Percentiles rank a stretch among this genome's conserved stretches.
Conservation (phyloP, 495 filamentous ascomycete genomes). For the Trichoderma erinaceum region DNA sequence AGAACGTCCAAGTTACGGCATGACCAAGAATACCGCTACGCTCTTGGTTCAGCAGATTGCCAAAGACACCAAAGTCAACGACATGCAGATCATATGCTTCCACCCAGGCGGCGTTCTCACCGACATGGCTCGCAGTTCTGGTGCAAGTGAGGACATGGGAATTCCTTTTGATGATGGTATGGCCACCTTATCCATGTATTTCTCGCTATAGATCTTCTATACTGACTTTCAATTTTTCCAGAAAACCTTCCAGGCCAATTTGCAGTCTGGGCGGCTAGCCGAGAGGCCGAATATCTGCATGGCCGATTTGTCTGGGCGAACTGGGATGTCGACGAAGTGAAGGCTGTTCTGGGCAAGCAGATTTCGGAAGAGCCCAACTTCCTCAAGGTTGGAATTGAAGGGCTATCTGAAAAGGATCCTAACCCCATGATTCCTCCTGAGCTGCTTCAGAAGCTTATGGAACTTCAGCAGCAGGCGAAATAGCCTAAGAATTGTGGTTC, state of each 20-base stretch:
- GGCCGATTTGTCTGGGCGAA: constrained; percentile 34
- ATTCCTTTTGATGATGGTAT: constrained; percentile 22
- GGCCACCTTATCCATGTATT: constrained; percentile 1
- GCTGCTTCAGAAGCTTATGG: not conserved
- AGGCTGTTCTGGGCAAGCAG: constrained; percentile 29
- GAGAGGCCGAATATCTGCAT: constrained; percentile 31
- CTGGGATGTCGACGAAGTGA: constrained; percentile 42
- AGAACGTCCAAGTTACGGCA: constrained; percentile 12
- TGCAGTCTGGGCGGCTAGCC: constrained; percentile 29
- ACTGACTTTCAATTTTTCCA: constrained; percentile 11
- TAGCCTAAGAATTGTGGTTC: not conserved
- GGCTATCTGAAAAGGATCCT: constrained; percentile 16
- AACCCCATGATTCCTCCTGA: constrained; percentile 1
- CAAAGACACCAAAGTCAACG: not conserved
- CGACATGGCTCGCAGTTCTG: constrained; percentile 16
- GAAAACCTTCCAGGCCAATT: constrained; percentile 30
- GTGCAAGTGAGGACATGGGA: constrained; percentile 2
- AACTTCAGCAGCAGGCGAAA: not conserved
- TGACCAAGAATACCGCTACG: constrained; percentile 19
- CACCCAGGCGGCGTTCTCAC: constrained; percentile 24
- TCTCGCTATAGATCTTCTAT: not conserved
- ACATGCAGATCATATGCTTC: constrained; percentile 25
- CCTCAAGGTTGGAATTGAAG: constrained; percentile 26
- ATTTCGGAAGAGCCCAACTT: constrained; percentile 30
- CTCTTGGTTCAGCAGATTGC: constrained; percentile 20